These are phyloP conservation scores for Hanseniaspora lachancei DNA, from an alignment of 805 yeast species.

Conservation along the genomic window DNA sequence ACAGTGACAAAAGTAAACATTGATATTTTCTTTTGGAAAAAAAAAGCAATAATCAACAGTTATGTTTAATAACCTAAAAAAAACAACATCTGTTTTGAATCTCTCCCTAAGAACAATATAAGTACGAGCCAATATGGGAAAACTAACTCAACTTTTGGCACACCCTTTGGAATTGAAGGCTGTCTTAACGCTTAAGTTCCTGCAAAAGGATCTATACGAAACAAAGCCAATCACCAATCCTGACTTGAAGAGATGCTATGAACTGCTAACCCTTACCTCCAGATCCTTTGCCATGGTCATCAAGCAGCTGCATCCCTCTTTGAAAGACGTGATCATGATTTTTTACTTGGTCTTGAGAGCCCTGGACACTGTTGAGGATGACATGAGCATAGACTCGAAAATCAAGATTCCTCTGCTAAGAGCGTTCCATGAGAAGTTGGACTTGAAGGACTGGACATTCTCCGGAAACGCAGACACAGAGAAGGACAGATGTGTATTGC, in stretches of 20 bases:
- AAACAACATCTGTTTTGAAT: no score
- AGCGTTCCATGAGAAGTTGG: conserved; percentile 50
- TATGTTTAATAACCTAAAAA: no score
- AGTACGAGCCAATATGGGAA: conserved; percentile 37
- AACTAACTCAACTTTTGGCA: conserved; percentile 39
- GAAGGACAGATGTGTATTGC: conserved; percentile 66
- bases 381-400: conserved; percentile 66
- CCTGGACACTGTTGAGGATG: conserved; percentile 91
- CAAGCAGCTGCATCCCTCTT: conserved; percentile 77
- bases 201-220: conserved; percentile 9
- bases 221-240: conserved; percentile 14
- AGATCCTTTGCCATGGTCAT: conserved; percentile 93
- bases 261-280: conserved; percentile 47
- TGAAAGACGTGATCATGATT: conserved; percentile 66
- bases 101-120: background rate
- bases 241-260: conserved; percentile 28
- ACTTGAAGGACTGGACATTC: conserved; percentile 65
- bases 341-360: conserved; percentile 83
- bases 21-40: no score
- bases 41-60: no score
- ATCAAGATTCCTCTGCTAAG: conserved; percentile 65
- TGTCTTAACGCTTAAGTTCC: conserved; percentile 44
- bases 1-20: no score
- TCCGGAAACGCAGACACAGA: conserved; percentile 62
- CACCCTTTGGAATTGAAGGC: conserved; percentile 68